Percentiles rank a stretch among this genome's conserved stretches.
These are phyloP conservation scores for Irpex lacteus DNA, from an alignment of 1,284 basidiomycete species.

Conservation along the genomic window DNA sequence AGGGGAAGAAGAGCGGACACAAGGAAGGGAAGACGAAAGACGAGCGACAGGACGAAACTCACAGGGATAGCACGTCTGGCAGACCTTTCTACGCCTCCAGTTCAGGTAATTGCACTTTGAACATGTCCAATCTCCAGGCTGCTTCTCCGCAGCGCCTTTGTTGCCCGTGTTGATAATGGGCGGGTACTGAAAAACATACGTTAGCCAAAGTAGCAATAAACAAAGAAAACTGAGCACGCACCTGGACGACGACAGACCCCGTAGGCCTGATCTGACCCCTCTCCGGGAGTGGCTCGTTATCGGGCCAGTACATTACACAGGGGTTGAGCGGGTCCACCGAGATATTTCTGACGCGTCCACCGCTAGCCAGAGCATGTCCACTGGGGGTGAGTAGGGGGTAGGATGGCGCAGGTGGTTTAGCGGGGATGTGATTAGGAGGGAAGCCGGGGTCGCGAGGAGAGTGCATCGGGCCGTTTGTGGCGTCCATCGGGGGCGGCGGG, in stretches of 20 bases:
- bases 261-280: slow-evolving; percentile 72
- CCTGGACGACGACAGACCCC: slow-evolving; percentile 48
- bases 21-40: background rate
- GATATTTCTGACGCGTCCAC: slow-evolving; percentile 75
- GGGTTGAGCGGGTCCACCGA: slow-evolving; percentile 66
- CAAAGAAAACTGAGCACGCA: slow-evolving; percentile 30
- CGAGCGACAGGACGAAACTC: slow-evolving; percentile 24
- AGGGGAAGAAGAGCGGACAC: background rate
- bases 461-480: background rate
- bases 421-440: slow-evolving; percentile 9
- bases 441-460: slow-evolving; percentile 8
- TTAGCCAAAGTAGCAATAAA: background rate
- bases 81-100: slow-evolving; percentile 84
- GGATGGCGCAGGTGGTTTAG: slow-evolving; percentile 34
- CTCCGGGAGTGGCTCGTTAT: slow-evolving; percentile 77
- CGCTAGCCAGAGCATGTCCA: slow-evolving; percentile 66
- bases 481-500: background rate
- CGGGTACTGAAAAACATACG: slow-evolving; percentile 48
- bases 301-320: slow-evolving; percentile 84
- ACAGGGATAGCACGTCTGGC: slow-evolving; percentile 87
- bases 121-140: slow-evolving; percentile 92
- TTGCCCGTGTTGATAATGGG: slow-evolving; percentile 89
- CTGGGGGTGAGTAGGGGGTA: slow-evolving; percentile 77
- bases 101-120: slow-evolving; percentile 81
- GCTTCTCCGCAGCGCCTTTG: slow-evolving; percentile 79